Conservation (phyloP, 495 filamentous ascomycete species). For the Glonium stellatum region DNA sequence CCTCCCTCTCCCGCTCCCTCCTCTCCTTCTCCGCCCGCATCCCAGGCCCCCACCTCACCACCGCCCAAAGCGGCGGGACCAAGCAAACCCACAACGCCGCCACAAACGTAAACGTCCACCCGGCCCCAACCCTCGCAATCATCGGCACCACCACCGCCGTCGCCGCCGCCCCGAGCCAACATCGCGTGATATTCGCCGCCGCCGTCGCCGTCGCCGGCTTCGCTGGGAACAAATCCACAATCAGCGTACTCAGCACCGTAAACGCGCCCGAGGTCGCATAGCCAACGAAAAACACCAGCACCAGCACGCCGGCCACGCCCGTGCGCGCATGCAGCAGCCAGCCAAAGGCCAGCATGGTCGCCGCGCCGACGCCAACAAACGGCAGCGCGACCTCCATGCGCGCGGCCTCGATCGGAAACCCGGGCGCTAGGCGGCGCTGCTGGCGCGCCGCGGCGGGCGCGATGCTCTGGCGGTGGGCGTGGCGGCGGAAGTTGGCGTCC, state of each 20-base stretch:
- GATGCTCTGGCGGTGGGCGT: slow-evolving; percentile 30
- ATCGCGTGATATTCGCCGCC: slow-evolving; percentile 62
- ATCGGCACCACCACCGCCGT: slow-evolving; percentile 63
- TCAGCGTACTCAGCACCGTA: slow-evolving; percentile 46
- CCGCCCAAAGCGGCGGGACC: slow-evolving; percentile 45
- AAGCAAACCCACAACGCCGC: slow-evolving; percentile 48
- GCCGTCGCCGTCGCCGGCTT: slow-evolving; percentile 59
- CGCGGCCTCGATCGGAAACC: slow-evolving; percentile 48
- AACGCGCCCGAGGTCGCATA: slow-evolving; percentile 50
- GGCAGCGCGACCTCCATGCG: slow-evolving; percentile 37
- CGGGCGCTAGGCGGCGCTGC: slow-evolving; percentile 41
- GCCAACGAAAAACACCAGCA: slow-evolving; percentile 54
- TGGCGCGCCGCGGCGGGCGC: slow-evolving; percentile 36
- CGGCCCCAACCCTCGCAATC: slow-evolving; percentile 55
- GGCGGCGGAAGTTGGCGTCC: slow-evolving; percentile 39
- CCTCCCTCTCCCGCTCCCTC: slow-evolving; percentile 34
- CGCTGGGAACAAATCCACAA: slow-evolving; percentile 59
- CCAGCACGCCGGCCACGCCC: slow-evolving; percentile 32
- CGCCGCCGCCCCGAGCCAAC: slow-evolving; percentile 59
- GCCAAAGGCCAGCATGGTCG: slow-evolving; percentile 33
- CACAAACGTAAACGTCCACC: slow-evolving; percentile 65
- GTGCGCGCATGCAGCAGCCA: slow-evolving; percentile 35
- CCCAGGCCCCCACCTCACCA: slow-evolving; percentile 40
- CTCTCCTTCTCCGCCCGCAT: slow-evolving; percentile 44
- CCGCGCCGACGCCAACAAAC: slow-evolving; percentile 25